These are phyloP conservation scores for Balansia obtecta DNA, from an alignment of 2,329 filamentous ascomycete species.

Conservation along the genomic window DNA sequence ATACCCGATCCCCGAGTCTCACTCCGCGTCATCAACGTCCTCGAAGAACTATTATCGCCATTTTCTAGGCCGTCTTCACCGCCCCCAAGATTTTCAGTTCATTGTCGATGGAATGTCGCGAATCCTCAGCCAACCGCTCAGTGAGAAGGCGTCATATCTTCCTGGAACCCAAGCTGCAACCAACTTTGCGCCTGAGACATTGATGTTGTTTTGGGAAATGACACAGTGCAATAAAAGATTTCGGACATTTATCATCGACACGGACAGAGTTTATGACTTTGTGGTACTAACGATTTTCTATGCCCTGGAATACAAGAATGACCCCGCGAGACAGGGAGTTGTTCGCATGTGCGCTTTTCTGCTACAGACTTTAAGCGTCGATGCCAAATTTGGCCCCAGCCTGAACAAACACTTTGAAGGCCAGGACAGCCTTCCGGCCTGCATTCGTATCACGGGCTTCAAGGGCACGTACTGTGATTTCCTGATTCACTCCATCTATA, in stretches of 20 bases:
- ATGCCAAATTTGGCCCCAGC: slow-evolving; percentile 78
- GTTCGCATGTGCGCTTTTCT: slow-evolving; percentile 97
- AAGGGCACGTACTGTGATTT: slow-evolving; percentile 88
- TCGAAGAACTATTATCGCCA: slow-evolving; percentile 85
- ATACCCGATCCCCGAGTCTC: slow-evolving; percentile 75
- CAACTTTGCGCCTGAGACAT: slow-evolving; percentile 86
- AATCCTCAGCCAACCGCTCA: slow-evolving; percentile 83
- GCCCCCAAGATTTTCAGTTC: slow-evolving; percentile 95
- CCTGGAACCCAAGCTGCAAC: slow-evolving; percentile 69
- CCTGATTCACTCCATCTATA: slow-evolving; percentile 88
- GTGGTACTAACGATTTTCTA: slow-evolving; percentile 85
- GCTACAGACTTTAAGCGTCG: slow-evolving; percentile 86
- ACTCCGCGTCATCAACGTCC: slow-evolving; percentile 46
- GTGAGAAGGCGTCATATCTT: slow-evolving; percentile 78
- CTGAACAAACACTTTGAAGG: slow-evolving; percentile 81
- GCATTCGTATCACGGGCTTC: slow-evolving; percentile 74
- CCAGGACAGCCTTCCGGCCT: slow-evolving; percentile 73
- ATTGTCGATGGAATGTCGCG: slow-evolving; percentile 88
- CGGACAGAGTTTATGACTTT: slow-evolving; percentile 85
- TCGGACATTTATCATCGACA: slow-evolving; percentile 92
- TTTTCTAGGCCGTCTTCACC: slow-evolving; percentile 78
- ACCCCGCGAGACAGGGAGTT: slow-evolving; percentile 78
- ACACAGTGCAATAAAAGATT: slow-evolving; percentile 97
- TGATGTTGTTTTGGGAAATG: slow-evolving; percentile 96
- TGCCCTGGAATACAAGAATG: slow-evolving; percentile 76